Percentiles rank a stretch among this genome's conserved stretches.
Conservation (phyloP, 306 rosid genomes). For the Quercus cerris region DNA sequence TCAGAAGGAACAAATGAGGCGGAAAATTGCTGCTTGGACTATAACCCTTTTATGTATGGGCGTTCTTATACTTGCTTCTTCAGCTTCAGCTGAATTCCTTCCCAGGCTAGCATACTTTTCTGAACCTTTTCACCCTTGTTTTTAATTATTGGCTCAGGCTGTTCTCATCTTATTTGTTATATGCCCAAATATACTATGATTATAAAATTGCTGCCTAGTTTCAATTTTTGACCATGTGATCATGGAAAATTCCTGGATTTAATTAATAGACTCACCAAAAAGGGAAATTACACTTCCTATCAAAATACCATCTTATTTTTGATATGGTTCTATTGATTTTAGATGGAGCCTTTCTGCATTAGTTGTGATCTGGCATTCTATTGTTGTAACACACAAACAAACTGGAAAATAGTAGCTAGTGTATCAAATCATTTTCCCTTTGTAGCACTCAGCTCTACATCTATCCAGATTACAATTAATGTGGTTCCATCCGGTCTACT, state of each 20-base stretch:
- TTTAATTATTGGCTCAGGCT: background rate
- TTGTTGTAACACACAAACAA: too few relatives aligned
- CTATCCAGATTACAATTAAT: background rate
- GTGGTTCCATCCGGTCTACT: background rate
- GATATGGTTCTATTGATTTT: too few relatives aligned
- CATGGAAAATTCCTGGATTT: background rate
- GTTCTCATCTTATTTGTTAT: background rate
- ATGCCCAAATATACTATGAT: background rate
- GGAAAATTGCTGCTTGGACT: constrained; percentile 67
- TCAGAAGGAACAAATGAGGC: constrained; percentile 45
- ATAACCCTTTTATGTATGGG: constrained; percentile 61
- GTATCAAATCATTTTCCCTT: background rate
- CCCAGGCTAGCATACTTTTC: constrained; percentile 48
- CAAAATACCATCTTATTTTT: background rate
- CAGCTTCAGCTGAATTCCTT: constrained; percentile 52
- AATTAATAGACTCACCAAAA: background rate
- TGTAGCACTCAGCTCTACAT: background rate
- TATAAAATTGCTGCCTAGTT: background rate
- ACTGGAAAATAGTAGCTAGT: background rate
- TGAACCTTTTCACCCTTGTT: background rate
- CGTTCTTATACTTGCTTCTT: constrained; percentile 40
- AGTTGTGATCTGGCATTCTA: too few relatives aligned
- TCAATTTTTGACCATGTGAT: background rate
- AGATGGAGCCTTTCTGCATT: too few relatives aligned
- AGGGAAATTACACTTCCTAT: background rate